Evolutionary conservation across 1,284 basidiomycete genomes (phyloP).

Genomic region (Cutaneotrichosporon spelunceum): DNA sequence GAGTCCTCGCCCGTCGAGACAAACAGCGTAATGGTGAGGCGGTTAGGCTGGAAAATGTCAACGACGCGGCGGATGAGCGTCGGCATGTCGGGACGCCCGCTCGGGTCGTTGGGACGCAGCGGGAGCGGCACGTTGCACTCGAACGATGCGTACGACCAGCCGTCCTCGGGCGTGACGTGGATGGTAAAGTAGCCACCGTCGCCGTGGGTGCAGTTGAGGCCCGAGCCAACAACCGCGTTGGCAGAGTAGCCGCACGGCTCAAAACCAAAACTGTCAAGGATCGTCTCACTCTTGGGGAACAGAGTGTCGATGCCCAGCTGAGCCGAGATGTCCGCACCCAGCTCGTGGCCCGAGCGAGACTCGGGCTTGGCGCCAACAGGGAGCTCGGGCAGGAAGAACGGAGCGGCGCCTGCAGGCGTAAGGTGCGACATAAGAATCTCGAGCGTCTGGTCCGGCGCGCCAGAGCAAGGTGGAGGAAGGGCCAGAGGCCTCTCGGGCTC

Average conservation of each 20-base stretch:
- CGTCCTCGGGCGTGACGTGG: constrained; percentile 96
- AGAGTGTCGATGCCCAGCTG: constrained; percentile 78
- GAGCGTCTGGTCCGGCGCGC: constrained; percentile 76
- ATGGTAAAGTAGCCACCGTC: constrained; percentile 93
- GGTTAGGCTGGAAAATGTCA: constrained; percentile 84
- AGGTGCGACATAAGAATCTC: constrained; percentile 98
- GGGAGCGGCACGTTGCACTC: constrained; percentile 93
- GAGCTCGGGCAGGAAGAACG: constrained; percentile 68
- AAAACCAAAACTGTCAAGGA: constrained; percentile 90
- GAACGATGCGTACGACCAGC: constrained; percentile 96
- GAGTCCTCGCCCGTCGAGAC: constrained; percentile 64
- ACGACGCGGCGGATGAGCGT: constrained; percentile 84
- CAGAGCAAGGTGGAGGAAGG: constrained; percentile 15
- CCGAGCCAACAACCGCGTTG: constrained; percentile 74
- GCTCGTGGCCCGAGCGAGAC: constrained; percentile 55
- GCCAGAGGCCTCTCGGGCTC: constrained; percentile 5
- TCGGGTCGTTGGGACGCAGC: constrained; percentile 2
- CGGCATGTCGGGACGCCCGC: constrained; percentile 60
- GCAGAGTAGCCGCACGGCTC: constrained; percentile 95
- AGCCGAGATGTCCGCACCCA: constrained; percentile 67
- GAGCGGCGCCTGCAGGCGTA: constrained; percentile 66
- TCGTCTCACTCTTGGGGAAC: constrained; percentile 73
- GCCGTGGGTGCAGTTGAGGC: constrained; percentile 47
- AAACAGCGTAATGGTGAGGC: constrained; percentile 86
- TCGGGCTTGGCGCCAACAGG: constrained; percentile 6